These are phyloP conservation scores for Taphrina pruni DNA, from an alignment of 1,139 yeast genomes.

Conservation along the genomic window DNA sequence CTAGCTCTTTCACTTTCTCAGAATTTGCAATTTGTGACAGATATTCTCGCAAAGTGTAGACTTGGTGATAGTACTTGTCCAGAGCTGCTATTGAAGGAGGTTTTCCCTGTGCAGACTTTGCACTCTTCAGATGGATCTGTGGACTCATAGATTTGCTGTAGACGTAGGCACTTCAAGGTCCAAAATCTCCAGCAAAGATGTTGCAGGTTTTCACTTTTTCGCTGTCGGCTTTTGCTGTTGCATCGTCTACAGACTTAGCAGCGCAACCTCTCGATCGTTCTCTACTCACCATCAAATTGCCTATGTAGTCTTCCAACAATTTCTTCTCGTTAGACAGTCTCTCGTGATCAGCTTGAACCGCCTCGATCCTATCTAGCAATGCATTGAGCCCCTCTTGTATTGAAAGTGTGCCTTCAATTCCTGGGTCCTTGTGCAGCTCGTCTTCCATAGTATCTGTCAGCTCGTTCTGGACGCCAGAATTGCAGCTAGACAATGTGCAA, in stretches of 20 bases:
- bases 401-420: conserved; percentile 16
- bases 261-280: background rate
- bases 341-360: conserved; percentile 30
- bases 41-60: background rate
- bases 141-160: background rate
- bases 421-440: conserved; percentile 6
- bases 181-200: too few relatives aligned
- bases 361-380: conserved; percentile 27
- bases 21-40: background rate
- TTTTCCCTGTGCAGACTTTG: background rate
- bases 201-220: background rate
- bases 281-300: conserved; percentile 20
- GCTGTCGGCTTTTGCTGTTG: conserved; percentile 6
- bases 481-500: too few relatives aligned
- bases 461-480: too few relatives aligned
- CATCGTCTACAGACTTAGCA: conserved; percentile 8
- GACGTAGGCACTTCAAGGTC: background rate
- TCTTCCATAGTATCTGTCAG: conserved; percentile 3
- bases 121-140: background rate
- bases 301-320: conserved; percentile 34
- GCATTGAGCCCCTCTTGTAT: conserved; percentile 32
- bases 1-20: background rate
- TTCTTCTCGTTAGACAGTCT: conserved; percentile 27
- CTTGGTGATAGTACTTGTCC: conserved; percentile 1
- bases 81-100: background rate